Evolutionary conservation across 768 basidiomycete species (phyloP), one percentile per base, ranked within the genome.

Genomic region (Trametes cubensis): DNA sequence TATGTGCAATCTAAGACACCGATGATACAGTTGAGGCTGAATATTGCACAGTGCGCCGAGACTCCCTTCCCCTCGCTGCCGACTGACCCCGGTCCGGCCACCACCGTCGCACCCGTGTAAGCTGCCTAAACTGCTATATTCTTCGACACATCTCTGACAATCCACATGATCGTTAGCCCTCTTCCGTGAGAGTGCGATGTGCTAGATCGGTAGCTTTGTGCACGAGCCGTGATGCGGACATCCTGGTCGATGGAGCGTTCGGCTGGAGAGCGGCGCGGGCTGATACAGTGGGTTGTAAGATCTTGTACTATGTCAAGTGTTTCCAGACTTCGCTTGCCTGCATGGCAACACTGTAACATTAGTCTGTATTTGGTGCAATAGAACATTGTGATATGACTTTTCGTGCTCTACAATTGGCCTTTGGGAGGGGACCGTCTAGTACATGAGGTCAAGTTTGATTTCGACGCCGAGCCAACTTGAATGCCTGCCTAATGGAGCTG

Each of bases 101-200:
- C 68, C 28, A 64, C 72, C 20, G 67, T 74, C 20, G 59, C 70
- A n/a, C 68, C 73, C 26, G 71, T 74, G 69, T 74, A 70, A 69
- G 72, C 20, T n/a, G 6, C 23, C n/a, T 6, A 1, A 21, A 4
- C 23, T 17, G 44, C 45, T 23, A 6, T 10, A 46, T 10, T 4
- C 11, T 13, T 23, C 4, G 45, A 23, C 45, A 17, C 23, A 5
- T 46, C 6, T 46, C 45, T 46, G 45, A 46, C 45, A n/a, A 18
- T 18, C 18, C 1, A 1, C 18, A 4, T 10, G 6, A 5, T 34
- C 6, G 2, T 11, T 14, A 46, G 45, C 20, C 45, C 45, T 21
- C 20, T 21, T 8, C 45, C 45, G 45, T 46, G 45, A 46, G 45
- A 34, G 45, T 17, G 4, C 20, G n/a, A n/a, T 21, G 23, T 8